Evolutionary conservation across 176 grass and related monocot genomes (phyloP).

Genomic region (Rhynchospora tenuis): DNA sequence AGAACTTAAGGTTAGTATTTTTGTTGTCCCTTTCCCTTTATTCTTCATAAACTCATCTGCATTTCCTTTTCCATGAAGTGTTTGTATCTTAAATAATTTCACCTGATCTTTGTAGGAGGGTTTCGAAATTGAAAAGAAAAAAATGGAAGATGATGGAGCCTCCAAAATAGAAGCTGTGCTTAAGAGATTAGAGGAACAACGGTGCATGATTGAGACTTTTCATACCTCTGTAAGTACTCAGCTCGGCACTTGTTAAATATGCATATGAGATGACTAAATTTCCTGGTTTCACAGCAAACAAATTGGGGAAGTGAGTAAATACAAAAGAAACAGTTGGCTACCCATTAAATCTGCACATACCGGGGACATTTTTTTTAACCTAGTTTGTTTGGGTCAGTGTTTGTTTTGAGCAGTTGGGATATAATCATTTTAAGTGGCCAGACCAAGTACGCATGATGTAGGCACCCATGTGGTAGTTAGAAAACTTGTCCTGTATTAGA

Average conservation of each 20-base stretch:
- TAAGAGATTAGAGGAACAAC: constrained; percentile 93
- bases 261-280: not conserved
- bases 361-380: too few relatives aligned
- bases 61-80: not conserved
- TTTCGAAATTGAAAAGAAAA: constrained; percentile 78
- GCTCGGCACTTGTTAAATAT: constrained; percentile 8
- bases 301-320: too few relatives aligned
- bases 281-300: too few relatives aligned
- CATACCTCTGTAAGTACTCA: constrained; percentile 71
- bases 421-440: too few relatives aligned
- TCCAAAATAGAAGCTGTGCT: constrained; percentile 76
- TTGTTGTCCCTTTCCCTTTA: not conserved
- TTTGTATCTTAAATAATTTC: not conserved
- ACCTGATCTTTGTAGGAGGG: constrained; percentile 52
- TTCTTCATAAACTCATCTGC: not conserved
- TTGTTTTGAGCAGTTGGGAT: too few relatives aligned
- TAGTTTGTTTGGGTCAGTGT: too few relatives aligned
- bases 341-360: too few relatives aligned
- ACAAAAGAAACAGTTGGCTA: too few relatives aligned
- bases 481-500: too few relatives aligned
- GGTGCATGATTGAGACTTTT: constrained; percentile 91
- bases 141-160: constrained; percentile 45
- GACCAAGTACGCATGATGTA: too few relatives aligned
- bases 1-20: constrained; percentile 58
- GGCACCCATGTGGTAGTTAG: too few relatives aligned